Conservation (phyloP, 148 eudicot species). For the Nyssa sinensis region DNA sequence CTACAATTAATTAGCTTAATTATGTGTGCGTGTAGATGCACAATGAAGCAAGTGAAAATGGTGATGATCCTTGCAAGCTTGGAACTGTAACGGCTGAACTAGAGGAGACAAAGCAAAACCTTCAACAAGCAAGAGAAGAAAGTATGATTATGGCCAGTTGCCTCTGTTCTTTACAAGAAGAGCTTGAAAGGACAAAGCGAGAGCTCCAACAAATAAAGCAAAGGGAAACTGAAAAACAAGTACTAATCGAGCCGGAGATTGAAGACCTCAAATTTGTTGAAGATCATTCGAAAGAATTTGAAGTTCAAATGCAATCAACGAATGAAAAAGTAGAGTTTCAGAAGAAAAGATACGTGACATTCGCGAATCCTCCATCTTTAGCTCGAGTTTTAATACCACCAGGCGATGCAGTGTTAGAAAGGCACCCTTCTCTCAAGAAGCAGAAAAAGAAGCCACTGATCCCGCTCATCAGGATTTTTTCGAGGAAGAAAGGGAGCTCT, state of each 20-base stretch:
- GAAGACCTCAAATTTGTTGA: conserved; percentile 60
- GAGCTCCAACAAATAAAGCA: conserved; percentile 65
- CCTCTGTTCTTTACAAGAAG: conserved; percentile 56
- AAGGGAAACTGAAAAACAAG: conserved; percentile 40
- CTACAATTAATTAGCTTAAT: neutral
- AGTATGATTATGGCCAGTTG: conserved; percentile 53
- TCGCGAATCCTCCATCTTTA: conserved; percentile 55
- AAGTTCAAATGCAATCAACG: neutral
- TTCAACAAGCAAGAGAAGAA: conserved; percentile 60
- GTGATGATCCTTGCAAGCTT: conserved; percentile 4
- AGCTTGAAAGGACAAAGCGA: conserved; percentile 63
- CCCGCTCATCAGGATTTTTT: conserved; percentile 61
- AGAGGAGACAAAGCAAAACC: conserved; percentile 70
- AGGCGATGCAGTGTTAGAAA: conserved; percentile 40
- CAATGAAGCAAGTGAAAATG: conserved; percentile 16
- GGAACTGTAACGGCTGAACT: conserved; percentile 38
- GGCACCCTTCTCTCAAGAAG: conserved; percentile 78
- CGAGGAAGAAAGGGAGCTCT: conserved; percentile 44
- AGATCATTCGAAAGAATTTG: conserved; percentile 28
- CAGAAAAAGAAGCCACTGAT: conserved; percentile 66
- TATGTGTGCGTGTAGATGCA: conserved; percentile 30
- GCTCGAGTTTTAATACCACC: conserved; percentile 40
- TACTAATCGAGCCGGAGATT: conserved; percentile 32
- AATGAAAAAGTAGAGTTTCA: conserved; percentile 41
- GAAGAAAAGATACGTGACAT: conserved; percentile 74